phyloP scores from a whole-genome alignment of 2,329 filamentous ascomycete genomes.

The Monosporascus sp. region DNA sequence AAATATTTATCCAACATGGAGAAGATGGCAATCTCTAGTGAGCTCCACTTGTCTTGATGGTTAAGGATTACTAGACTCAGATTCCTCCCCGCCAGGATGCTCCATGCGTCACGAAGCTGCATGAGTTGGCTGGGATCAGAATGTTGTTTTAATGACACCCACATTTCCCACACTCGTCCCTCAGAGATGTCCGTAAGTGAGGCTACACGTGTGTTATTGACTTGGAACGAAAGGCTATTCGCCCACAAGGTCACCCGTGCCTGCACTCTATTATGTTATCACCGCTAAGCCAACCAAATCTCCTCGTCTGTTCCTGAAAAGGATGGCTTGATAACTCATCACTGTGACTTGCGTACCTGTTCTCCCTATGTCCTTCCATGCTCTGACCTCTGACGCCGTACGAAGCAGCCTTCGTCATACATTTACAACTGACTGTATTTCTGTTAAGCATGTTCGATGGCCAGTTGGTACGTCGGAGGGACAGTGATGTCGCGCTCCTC shows the following conservation, averaged over 20 bases:
- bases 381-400: no score
- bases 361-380: no score
- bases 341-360: no score
- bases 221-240: background rate
- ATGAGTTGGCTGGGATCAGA: background rate
- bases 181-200: background rate
- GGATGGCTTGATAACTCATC: no score
- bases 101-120: background rate
- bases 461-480: conserved; percentile 27
- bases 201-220: background rate
- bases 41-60: background rate
- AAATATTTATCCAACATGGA: no score
- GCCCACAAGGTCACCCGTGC: background rate
- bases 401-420: background rate
- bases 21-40: background rate
- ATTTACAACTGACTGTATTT: background rate
- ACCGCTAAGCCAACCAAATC: background rate
- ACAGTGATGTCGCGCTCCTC: conserved; percentile 28
- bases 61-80: background rate
- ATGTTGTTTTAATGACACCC: background rate
- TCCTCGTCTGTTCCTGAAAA: background rate
- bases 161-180: background rate
- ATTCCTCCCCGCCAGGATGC: background rate
- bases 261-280: background rate
- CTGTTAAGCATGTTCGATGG: conserved; percentile 31